phyloP scores from a whole-genome alignment of 2,329 filamentous ascomycete species.

The Neurospora crassa region DNA sequence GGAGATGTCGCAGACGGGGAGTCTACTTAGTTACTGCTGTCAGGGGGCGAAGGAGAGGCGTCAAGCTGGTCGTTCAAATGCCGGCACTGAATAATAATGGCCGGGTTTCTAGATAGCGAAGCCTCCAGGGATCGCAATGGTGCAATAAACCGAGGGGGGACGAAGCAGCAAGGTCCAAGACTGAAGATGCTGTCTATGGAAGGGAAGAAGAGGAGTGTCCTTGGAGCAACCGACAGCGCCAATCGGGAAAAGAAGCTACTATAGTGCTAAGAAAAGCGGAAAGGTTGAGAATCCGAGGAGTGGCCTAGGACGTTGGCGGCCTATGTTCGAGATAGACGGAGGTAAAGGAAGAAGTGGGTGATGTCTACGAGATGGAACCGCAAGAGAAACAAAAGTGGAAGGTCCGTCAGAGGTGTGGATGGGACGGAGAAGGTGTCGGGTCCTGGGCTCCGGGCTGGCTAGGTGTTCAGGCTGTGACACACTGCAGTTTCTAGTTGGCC shows the following conservation, averaged over 20 bases:
- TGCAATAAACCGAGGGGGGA: constrained; percentile 1
- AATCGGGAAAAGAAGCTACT: not conserved
- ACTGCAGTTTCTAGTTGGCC: not conserved
- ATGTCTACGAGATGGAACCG: not conserved
- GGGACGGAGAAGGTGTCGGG: not conserved
- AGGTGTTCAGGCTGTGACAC: not conserved
- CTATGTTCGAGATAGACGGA: not conserved
- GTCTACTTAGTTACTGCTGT: not conserved
- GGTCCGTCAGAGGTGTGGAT: not conserved
- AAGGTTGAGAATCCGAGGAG: not conserved
- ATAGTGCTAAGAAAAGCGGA: not conserved
- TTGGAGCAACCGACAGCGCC: not conserved
- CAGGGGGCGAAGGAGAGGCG: not conserved
- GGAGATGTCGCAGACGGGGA: not conserved
- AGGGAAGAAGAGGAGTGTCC: not conserved
- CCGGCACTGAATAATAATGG: constrained; percentile 22
- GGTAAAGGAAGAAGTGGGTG: not conserved
- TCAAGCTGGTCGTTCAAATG: constrained; percentile 3
- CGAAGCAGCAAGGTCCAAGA: not conserved
- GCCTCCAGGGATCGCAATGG: not conserved
- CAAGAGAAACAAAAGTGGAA: not conserved
- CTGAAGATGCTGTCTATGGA: not conserved
- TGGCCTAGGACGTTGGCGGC: not conserved
- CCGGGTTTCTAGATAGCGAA: constrained; percentile 14
- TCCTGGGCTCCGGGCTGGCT: not conserved